Evolutionary conservation across 306 rosid species (phyloP).

Genomic region (Glycine tomentella): DNA sequence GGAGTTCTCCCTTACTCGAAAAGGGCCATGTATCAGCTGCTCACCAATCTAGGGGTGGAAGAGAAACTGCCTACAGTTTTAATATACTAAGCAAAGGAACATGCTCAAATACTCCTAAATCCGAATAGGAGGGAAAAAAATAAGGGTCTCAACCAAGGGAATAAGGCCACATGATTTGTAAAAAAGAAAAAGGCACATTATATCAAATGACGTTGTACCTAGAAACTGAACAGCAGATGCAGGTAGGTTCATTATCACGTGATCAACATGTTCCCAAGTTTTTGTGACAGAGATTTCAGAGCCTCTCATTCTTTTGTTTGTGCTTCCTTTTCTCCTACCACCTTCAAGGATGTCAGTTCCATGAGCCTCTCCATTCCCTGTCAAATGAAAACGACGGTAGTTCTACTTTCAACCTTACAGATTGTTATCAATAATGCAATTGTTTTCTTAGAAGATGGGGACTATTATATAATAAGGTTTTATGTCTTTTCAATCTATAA

Average conservation of each 20-base stretch:
- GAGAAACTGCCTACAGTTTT: too few relatives aligned
- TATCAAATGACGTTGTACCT: conserved; percentile 58
- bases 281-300: conserved; percentile 54
- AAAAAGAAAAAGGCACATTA: conserved; percentile 36
- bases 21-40: too few relatives aligned
- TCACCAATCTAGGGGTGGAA: too few relatives aligned
- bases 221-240: conserved; percentile 95
- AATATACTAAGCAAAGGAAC: conserved; percentile 4
- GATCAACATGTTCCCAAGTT: conserved; percentile 91
- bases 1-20: too few relatives aligned
- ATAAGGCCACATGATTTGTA: conserved; percentile 6
- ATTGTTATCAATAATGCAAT: conserved; percentile 15
- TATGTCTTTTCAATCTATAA: conserved; percentile 18
- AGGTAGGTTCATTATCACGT: conserved; percentile 88
- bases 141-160: neutral
- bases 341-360: conserved; percentile 46
- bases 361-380: conserved; percentile 58
- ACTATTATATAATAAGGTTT: conserved; percentile 20
- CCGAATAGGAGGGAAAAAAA: conserved; percentile 30
- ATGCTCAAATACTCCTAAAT: neutral
- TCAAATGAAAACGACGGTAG: conserved; percentile 37
- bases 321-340: conserved; percentile 60
- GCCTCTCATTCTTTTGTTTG: conserved; percentile 73
- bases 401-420: conserved; percentile 22
- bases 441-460: conserved; percentile 28